Evolutionary conservation across 129 eudicot genomes (phyloP).

Genomic region (Pittosporum tobira): DNA sequence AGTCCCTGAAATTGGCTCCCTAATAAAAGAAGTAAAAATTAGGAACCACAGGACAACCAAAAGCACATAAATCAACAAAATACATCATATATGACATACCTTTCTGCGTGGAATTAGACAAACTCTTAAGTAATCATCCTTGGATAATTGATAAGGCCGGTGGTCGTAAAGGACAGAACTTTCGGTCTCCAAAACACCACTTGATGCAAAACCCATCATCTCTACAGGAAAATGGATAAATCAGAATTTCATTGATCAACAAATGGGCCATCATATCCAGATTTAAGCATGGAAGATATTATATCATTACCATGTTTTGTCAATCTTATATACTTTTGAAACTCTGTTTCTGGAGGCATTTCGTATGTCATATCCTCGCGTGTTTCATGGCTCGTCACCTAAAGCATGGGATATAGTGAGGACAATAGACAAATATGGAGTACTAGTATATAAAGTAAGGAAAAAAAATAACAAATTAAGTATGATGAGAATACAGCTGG

Average conservation of each 20-base stretch:
- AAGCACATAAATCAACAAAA: slow-evolving; percentile 3
- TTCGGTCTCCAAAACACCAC: slow-evolving; percentile 23
- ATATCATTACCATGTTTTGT: slow-evolving; percentile 47
- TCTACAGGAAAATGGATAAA: slow-evolving; percentile 22
- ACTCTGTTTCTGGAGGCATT: slow-evolving; percentile 69
- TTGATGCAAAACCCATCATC: slow-evolving; percentile 26
- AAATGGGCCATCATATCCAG: background rate
- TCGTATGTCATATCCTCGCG: slow-evolving; percentile 67
- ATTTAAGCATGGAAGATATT: background rate
- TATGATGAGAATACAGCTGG: slow-evolving; percentile 45
- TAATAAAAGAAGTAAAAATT: slow-evolving; percentile 13
- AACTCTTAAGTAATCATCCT: slow-evolving; percentile 62
- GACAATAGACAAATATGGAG: background rate
- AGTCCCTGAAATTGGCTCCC: slow-evolving; percentile 89
- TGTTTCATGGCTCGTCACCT: slow-evolving; percentile 61
- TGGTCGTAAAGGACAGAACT: slow-evolving; percentile 59
- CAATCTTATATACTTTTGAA: slow-evolving; percentile 60
- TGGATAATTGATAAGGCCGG: slow-evolving; percentile 50
- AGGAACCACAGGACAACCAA: slow-evolving; percentile 6
- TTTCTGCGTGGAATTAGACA: slow-evolving; percentile 66
- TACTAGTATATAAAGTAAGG: slow-evolving; percentile 9
- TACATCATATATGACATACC: slow-evolving; percentile 26
- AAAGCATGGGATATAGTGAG: slow-evolving; percentile 12
- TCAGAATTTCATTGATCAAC: background rate
- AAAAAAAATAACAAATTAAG: slow-evolving; percentile 9